phyloP scores from a whole-genome alignment of 2,329 filamentous ascomycete species.

The Zalaria obscura region DNA sequence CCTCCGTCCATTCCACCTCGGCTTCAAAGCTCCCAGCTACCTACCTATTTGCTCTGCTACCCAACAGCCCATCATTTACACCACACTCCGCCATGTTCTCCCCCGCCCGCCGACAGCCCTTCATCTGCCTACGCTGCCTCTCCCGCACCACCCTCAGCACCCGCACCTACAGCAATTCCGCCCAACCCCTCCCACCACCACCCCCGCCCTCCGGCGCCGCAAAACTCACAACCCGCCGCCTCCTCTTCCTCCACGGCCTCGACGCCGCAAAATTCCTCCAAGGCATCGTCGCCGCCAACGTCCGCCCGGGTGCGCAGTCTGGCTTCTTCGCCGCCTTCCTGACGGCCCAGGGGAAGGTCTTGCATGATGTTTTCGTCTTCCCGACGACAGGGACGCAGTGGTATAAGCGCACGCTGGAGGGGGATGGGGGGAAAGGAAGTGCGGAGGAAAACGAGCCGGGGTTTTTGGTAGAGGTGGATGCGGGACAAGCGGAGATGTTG shows the following conservation, averaged over 20 bases:
- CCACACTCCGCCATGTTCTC: background rate
- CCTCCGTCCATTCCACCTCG: too few relatives aligned
- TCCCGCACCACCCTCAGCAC: background rate
- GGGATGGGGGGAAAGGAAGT: slow-evolving; percentile 8
- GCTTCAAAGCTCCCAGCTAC: too few relatives aligned
- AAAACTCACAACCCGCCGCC: slow-evolving; percentile 54
- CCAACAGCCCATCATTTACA: background rate
- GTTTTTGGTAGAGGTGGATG: slow-evolving; percentile 76
- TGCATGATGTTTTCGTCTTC: slow-evolving; percentile 88
- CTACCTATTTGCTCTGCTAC: too few relatives aligned
- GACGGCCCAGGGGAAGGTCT: slow-evolving; percentile 64
- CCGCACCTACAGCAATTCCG: background rate
- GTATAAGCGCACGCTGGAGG: slow-evolving; percentile 9
- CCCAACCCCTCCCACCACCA: slow-evolving; percentile 22
- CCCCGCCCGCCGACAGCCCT: background rate
- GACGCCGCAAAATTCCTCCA: slow-evolving; percentile 80
- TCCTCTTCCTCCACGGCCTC: slow-evolving; percentile 65
- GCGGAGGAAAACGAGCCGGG: slow-evolving; percentile 24
- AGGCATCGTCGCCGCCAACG: slow-evolving; percentile 67
- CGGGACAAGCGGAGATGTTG: slow-evolving; percentile 45
- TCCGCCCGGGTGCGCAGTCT: slow-evolving; percentile 27
- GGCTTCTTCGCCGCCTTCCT: slow-evolving; percentile 75
- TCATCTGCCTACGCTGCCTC: slow-evolving; percentile 5
- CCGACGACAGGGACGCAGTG: slow-evolving; percentile 31
- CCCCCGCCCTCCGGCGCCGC: slow-evolving; percentile 38